phyloP scores from a whole-genome alignment of 2,329 filamentous ascomycete genomes.

The Stylonectria norvegica region DNA sequence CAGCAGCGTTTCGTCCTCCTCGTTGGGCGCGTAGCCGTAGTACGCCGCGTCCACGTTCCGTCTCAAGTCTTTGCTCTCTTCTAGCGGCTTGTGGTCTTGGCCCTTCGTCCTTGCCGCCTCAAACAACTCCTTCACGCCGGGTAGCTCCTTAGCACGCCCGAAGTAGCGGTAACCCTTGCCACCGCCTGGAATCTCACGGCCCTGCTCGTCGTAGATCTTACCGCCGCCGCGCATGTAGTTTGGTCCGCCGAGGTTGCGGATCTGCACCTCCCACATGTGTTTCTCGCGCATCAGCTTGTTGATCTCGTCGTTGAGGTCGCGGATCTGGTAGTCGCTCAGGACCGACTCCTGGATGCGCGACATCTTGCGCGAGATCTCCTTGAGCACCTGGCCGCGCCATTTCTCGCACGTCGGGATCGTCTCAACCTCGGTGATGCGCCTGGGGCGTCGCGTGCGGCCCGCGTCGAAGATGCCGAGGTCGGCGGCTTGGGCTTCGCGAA shows the following conservation, averaged over 20 bases:
- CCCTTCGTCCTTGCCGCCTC: conserved; percentile 66
- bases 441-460: conserved; percentile 83
- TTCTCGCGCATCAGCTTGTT: conserved; percentile 99
- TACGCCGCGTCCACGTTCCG: conserved; percentile 88
- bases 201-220: conserved; percentile 70
- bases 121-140: conserved; percentile 94
- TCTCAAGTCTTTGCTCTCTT: conserved; percentile 65
- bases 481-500: conserved; percentile 93
- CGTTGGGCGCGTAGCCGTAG: conserved; percentile 90
- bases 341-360: conserved; percentile 89
- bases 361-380: conserved; percentile 95
- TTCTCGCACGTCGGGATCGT: conserved; percentile 87
- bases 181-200: conserved; percentile 66
- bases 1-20: conserved; percentile 80
- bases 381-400: conserved; percentile 96
- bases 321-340: conserved; percentile 94
- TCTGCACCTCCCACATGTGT: conserved; percentile 98
- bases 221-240: conserved; percentile 84
- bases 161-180: conserved; percentile 95
- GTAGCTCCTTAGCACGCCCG: conserved; percentile 82
- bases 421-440: conserved; percentile 82
- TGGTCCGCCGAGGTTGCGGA: conserved; percentile 89
- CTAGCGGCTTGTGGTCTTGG: conserved; percentile 59
- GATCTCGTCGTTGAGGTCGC: conserved; percentile 98
- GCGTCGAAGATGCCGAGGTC: conserved; percentile 95